These are phyloP conservation scores for Prunus mume DNA, from an alignment of 306 rosid species.

Conservation along the genomic window DNA sequence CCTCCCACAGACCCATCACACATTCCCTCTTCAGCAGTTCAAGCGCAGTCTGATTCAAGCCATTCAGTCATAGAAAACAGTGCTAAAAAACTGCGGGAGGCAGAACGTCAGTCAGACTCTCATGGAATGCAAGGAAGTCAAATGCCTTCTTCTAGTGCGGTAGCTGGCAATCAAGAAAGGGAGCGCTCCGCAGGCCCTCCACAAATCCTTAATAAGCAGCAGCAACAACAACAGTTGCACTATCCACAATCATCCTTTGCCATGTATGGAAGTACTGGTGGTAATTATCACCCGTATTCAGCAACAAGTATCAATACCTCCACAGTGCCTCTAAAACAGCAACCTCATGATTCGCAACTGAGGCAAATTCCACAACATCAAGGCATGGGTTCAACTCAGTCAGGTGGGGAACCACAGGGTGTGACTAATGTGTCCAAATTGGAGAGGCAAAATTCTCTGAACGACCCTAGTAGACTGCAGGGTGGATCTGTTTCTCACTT, in stretches of 20 bases:
- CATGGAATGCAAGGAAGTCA: slow-evolving; percentile 53
- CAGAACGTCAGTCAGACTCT: slow-evolving; percentile 45
- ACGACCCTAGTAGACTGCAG: slow-evolving; percentile 64
- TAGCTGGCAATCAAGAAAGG: slow-evolving; percentile 53
- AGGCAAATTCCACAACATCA: slow-evolving; percentile 69
- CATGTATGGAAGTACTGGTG: slow-evolving; percentile 55
- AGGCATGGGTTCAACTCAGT: slow-evolving; percentile 49
- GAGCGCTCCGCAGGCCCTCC: slow-evolving; percentile 54
- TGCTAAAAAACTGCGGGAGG: slow-evolving; percentile 49
- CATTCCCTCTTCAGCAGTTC: slow-evolving; percentile 38
- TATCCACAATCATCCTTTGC: slow-evolving; percentile 48
- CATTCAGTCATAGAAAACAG: slow-evolving; percentile 42
- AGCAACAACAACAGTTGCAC: slow-evolving; percentile 52
- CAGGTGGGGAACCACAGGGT: slow-evolving; percentile 55
- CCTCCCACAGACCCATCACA: slow-evolving; percentile 58
- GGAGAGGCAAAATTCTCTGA: slow-evolving; percentile 52
- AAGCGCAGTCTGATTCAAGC: slow-evolving; percentile 37
- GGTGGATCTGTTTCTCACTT: slow-evolving; percentile 59
- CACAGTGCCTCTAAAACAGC: slow-evolving; percentile 55
- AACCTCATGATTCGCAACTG: slow-evolving; percentile 60
- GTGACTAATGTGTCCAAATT: slow-evolving; percentile 42
- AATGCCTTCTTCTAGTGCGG: slow-evolving; percentile 49
- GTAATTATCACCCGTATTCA: slow-evolving; percentile 59
- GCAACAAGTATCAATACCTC: slow-evolving; percentile 57
- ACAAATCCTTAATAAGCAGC: slow-evolving; percentile 69